phyloP scores from a whole-genome alignment of 2,329 filamentous ascomycete genomes.

The Apiospora koreana region DNA sequence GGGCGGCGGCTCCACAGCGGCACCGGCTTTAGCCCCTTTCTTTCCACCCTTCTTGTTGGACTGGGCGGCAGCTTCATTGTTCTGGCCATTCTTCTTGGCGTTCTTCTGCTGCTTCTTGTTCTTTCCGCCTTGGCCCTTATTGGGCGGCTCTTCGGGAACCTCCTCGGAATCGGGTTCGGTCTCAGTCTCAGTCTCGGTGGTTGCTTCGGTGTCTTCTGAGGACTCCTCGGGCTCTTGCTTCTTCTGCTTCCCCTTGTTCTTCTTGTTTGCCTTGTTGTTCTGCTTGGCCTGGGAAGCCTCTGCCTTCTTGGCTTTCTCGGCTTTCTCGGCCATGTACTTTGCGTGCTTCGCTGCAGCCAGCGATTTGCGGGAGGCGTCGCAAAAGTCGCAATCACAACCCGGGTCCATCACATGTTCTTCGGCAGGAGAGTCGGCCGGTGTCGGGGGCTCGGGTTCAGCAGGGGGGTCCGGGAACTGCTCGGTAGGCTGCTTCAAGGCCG shows the following conservation, averaged over 20 bases:
- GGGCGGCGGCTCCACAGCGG: neutral
- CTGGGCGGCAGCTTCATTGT: constrained; percentile 4
- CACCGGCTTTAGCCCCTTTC: neutral
- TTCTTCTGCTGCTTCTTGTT: constrained; percentile 33
- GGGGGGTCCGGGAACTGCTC: constrained; percentile 11
- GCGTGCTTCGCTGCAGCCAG: constrained; percentile 17
- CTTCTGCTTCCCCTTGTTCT: constrained; percentile 17
- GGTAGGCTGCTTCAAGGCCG: constrained; percentile 38
- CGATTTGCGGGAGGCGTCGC: constrained; percentile 27
- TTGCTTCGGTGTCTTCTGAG: neutral
- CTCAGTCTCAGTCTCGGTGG: neutral
- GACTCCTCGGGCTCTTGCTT: neutral
- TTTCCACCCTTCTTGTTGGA: neutral
- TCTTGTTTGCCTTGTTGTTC: constrained; percentile 6
- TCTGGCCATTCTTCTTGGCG: constrained; percentile 8
- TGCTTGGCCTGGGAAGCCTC: neutral
- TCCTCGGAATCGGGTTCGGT: constrained; percentile 2
- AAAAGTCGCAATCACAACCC: constrained; percentile 36
- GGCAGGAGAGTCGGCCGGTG: neutral
- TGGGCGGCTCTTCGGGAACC: constrained; percentile 16
- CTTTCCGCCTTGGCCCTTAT: constrained; percentile 15
- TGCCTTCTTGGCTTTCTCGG: constrained; percentile 23
- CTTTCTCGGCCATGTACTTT: constrained; percentile 23
- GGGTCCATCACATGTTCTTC: constrained; percentile 32
- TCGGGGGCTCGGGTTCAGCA: constrained; percentile 11